Evolutionary conservation across 2,329 filamentous ascomycete species (phyloP).

Genomic region (Fusarium pseudocircinatum): DNA sequence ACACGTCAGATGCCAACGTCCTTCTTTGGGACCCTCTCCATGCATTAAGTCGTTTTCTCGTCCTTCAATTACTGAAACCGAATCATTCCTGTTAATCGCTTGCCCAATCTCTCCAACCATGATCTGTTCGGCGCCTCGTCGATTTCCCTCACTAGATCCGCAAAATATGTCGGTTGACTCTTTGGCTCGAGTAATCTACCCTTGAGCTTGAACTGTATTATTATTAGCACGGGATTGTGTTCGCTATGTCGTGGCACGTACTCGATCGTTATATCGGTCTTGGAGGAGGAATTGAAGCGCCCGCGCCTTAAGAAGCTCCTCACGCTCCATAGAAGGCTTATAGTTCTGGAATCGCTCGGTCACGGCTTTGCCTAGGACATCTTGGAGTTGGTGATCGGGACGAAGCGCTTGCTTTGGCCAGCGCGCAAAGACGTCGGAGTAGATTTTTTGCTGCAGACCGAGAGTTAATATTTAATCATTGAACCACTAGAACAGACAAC

Average conservation of each 20-base stretch:
- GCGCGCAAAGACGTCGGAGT: constrained; percentile 54
- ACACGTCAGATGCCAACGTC: constrained; percentile 31
- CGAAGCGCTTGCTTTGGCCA: constrained; percentile 74
- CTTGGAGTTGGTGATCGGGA: constrained; percentile 69
- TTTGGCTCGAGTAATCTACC: constrained; percentile 64
- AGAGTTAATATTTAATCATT: neutral
- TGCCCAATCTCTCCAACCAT: constrained; percentile 61
- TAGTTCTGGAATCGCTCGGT: constrained; percentile 48
- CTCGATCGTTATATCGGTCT: constrained; percentile 67
- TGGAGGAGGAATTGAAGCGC: constrained; percentile 68
- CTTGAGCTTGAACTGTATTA: constrained; percentile 51
- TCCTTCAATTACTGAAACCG: constrained; percentile 58
- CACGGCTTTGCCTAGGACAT: constrained; percentile 57
- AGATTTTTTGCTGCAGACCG: constrained; percentile 47
- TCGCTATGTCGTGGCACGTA: constrained; percentile 45
- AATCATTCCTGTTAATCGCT: constrained; percentile 68
- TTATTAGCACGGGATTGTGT: constrained; percentile 9
- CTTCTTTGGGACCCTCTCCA: constrained; percentile 30
- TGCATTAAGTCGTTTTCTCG: constrained; percentile 13
- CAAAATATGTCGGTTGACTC: constrained; percentile 72
- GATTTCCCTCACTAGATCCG: constrained; percentile 68
- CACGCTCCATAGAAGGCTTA: constrained; percentile 53
- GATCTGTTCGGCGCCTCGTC: constrained; percentile 69
- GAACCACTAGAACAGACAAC: neutral
- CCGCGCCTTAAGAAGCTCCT: constrained; percentile 66